Evolutionary conservation across 148 eudicot species (phyloP).

Genomic region (Fagopyrum tataricum): DNA sequence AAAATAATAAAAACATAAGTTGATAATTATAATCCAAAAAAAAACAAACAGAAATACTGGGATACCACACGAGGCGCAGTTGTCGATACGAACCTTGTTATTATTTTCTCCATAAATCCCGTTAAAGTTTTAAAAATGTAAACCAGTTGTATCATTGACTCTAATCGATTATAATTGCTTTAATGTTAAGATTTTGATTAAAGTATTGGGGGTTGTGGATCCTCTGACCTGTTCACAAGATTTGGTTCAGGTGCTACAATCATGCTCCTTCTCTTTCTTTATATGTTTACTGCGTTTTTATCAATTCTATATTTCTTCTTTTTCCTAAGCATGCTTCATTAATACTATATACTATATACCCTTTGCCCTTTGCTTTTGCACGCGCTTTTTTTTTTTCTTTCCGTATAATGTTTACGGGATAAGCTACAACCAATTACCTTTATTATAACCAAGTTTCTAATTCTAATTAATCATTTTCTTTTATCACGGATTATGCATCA

Average conservation of each 20-base stretch:
- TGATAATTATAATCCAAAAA: no score
- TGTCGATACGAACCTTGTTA: no score
- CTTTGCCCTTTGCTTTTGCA: conserved; percentile 2
- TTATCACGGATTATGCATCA: no score
- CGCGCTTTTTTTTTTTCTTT: not conserved
- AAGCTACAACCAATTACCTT: not conserved
- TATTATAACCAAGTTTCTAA: no score
- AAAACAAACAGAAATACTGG: no score
- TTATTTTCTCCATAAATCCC: no score
- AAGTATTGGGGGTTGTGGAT: conserved; percentile 37
- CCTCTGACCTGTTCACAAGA: conserved; percentile 48
- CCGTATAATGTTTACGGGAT: not conserved
- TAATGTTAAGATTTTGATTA: conserved; percentile 10
- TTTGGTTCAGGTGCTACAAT: conserved; percentile 57
- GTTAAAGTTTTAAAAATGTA: no score
- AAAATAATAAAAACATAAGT: no score
- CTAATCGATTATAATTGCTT: no score
- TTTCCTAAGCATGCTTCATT: conserved; percentile 9
- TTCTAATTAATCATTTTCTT: not conserved
- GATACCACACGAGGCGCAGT: no score
- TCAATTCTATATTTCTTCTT: not conserved
- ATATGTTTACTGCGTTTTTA: not conserved
- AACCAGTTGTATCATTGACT: no score
- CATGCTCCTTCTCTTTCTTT: conserved; percentile 25
- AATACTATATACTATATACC: not conserved